Conservation (phyloP, 1,284 basidiomycete species). For the Apiotrichum domesticum region DNA sequence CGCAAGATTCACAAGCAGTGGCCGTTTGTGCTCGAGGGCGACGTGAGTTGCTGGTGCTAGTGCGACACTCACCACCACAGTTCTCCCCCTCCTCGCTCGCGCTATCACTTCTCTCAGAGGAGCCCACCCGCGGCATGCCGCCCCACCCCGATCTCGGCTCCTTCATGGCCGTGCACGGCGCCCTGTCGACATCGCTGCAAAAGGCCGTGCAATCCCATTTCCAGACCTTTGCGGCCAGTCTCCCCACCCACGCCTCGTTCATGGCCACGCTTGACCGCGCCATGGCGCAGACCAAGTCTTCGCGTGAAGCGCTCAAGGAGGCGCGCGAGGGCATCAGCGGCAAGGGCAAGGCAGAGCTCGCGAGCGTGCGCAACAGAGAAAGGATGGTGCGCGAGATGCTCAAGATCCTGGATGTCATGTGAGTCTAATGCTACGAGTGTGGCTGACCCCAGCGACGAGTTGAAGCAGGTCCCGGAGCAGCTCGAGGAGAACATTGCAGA, state of each 20-base stretch:
- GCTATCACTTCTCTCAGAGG: conserved; percentile 71
- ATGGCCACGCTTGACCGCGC: conserved; percentile 63
- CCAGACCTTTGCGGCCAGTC: conserved; percentile 80
- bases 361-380: conserved; percentile 74
- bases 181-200: conserved; percentile 40
- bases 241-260: conserved; percentile 78
- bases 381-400: conserved; percentile 86
- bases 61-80: conserved; percentile 46
- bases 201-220: conserved; percentile 64
- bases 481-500: conserved; percentile 93
- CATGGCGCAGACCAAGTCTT: conserved; percentile 64
- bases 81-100: conserved; percentile 90
- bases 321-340: conserved; percentile 42
- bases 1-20: conserved; percentile 81
- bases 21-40: conserved; percentile 77
- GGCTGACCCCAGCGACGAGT: conserved; percentile 61
- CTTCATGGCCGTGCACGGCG: conserved; percentile 37
- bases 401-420: conserved; percentile 84
- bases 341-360: conserved; percentile 61
- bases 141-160: conserved; percentile 29
- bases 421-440: conserved; percentile 33
- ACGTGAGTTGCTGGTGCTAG: conserved; percentile 54
- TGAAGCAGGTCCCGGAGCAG: conserved; percentile 85
- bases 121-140: conserved; percentile 48
- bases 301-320: conserved; percentile 68